A percentile compares a stretch with the other conserved stretches of the same genome.
phyloP scores from a whole-genome alignment of 805 yeast genomes.

The Yueomyces sp. region DNA sequence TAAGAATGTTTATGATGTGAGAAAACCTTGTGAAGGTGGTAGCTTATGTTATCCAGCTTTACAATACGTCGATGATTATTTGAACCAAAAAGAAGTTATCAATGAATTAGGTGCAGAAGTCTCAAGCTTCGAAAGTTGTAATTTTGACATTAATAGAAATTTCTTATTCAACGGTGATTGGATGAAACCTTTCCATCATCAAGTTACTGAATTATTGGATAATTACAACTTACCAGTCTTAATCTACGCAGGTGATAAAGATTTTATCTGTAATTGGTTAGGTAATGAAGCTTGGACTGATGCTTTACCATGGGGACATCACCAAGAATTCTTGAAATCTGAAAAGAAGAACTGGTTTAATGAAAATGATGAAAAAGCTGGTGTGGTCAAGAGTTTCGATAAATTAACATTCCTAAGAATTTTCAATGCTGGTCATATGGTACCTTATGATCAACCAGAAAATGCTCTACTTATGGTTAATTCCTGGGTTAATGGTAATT shows the following conservation, averaged over 20 bases:
- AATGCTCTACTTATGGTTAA: constrained; percentile 57
- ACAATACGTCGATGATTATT: constrained; percentile 60
- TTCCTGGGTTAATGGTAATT: constrained; percentile 51
- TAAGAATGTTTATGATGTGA: constrained; percentile 80
- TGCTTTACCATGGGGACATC: constrained; percentile 50
- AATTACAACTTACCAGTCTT: constrained; percentile 50
- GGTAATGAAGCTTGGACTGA: constrained; percentile 81
- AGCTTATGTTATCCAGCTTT: constrained; percentile 69
- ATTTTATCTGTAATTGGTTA: constrained; percentile 85
- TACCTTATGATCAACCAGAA: constrained; percentile 77
- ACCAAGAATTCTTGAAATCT: constrained; percentile 31
- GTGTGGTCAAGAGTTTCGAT: constrained; percentile 61
- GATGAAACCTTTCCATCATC: constrained; percentile 78
- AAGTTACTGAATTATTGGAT: constrained; percentile 60
- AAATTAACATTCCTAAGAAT: constrained; percentile 68
- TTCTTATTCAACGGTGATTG: constrained; percentile 83
- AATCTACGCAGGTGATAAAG: constrained; percentile 91
- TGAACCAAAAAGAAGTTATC: constrained; percentile 67
- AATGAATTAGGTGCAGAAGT: constrained; percentile 86
- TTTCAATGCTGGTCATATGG: constrained; percentile 85
- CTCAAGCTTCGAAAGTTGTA: constrained; percentile 61
- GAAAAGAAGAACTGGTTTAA: constrained; percentile 31
- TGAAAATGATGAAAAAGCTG: constrained; percentile 32
- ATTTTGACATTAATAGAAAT: constrained; percentile 63
- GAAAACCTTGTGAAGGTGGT: constrained; percentile 60